Evolutionary conservation across 495 filamentous ascomycete species (phyloP), one percentile per base, ranked within the genome.

Genomic region (Annulohypoxylon maeteangense): DNA sequence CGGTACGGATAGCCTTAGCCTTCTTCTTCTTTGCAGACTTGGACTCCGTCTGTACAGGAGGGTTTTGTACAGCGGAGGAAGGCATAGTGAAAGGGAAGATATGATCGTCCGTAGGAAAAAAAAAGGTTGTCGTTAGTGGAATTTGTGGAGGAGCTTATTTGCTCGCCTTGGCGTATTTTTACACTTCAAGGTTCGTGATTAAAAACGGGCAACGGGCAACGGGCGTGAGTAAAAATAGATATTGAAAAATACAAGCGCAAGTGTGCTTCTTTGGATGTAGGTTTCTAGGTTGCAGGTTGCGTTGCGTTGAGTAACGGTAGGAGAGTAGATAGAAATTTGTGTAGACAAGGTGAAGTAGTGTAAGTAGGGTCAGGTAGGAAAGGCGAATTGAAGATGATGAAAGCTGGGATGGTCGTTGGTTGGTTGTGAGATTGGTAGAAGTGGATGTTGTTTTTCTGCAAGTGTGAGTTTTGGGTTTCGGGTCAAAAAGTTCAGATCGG

Each of bases 21-120:
- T 93, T 94, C 83, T 94, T 92, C 80, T 91, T 92, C 77, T 88
- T 83, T 22, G 87, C 85, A 47, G 88, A 85, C 80, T 93, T 93
- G 67, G 87, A 84, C 65, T 86, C 84, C 55, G 78, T 65, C 67
- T 75, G 75, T 23, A 78, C 78, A 27, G 79, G 75, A 16, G 84
- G 85, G 76, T 88, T 87, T 71, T 87, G 84, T 53, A 84, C 76
- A 47, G 82, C 64, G 38, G 83, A 36, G 62, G 86, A 78, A 75
- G 86, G 78, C 86, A 87, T 88, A 62, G 48, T 79, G 74, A 45
- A 51, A 51, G 11, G 31, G 34, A n/a, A 14, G 6, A 12, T n/a
- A 20, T 48, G 16, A 53, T 63, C 59, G 58, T 67, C 45, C 63
- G 69, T 34, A 54, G n/a, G 20, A 23, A 25, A 6, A 29, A 40